Conservation (phyloP, 345 rosid genomes). For the Murraya koenigii region DNA sequence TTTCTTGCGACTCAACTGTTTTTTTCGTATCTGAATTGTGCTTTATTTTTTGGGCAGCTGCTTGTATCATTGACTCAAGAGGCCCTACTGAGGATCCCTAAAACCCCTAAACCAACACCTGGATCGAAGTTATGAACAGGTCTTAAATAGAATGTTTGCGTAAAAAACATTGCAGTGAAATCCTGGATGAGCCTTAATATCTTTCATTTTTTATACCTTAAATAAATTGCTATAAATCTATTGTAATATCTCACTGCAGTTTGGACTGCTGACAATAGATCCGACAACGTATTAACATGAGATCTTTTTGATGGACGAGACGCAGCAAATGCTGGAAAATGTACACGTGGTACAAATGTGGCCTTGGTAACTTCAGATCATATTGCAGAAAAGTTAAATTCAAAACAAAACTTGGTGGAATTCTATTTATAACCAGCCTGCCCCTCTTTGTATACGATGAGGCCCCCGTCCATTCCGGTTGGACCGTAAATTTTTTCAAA, state of each 20-base stretch:
- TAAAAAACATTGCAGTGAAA: not conserved
- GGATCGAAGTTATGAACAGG: conserved; percentile 64
- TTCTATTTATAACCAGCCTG: not conserved
- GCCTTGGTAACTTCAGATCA: not conserved
- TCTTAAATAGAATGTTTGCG: not conserved
- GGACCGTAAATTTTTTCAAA: too few relatives aligned
- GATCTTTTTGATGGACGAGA: not conserved
- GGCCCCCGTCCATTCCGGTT: too few relatives aligned
- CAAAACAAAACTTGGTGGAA: not conserved
- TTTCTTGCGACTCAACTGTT: not conserved
- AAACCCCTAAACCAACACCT: conserved; percentile 30
- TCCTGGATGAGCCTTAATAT: not conserved
- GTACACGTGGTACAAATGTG: not conserved
- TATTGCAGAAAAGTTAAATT: not conserved
- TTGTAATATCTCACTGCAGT: not conserved
- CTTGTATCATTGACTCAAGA: conserved; percentile 75
- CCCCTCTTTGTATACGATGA: too few relatives aligned
- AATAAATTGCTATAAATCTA: not conserved
- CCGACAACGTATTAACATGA: not conserved
- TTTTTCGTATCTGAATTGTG: not conserved
- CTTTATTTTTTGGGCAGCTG: conserved; percentile 45
- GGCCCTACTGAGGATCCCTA: conserved; percentile 61
- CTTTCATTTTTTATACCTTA: not conserved
- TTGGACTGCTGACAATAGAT: too few relatives aligned
- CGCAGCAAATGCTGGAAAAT: too few relatives aligned